These are phyloP conservation scores for Fagopyrum tataricum DNA, from an alignment of 148 eudicot genomes.

Conservation along the genomic window DNA sequence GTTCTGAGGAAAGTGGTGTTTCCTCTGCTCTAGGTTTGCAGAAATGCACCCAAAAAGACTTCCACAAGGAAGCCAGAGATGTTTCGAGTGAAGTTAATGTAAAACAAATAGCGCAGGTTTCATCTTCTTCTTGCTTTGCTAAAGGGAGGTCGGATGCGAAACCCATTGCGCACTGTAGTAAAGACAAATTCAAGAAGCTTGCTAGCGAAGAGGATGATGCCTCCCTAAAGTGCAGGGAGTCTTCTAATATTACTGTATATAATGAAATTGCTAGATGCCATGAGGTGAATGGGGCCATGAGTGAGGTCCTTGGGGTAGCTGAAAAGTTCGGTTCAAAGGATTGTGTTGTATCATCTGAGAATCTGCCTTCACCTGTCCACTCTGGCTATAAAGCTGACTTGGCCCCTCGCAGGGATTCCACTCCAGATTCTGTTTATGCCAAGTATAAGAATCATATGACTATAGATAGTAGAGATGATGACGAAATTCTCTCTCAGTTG, in stretches of 20 bases:
- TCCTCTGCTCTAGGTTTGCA: not conserved
- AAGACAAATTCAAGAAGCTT: conserved; percentile 22
- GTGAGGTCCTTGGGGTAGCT: conserved; percentile 30
- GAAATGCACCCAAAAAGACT: conserved; percentile 20
- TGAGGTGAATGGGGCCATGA: conserved; percentile 31
- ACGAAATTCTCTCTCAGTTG: conserved; percentile 60
- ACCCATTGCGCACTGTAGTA: conserved; percentile 21
- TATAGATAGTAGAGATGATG: conserved; percentile 78
- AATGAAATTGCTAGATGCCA: conserved; percentile 25
- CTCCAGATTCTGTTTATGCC: too few species aligned
- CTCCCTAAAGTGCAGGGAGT: conserved; percentile 36
- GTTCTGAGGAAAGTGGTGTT: conserved; percentile 66
- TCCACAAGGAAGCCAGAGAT: conserved; percentile 23
- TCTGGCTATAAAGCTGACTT: too few species aligned
- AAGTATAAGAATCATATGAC: conserved; percentile 60
- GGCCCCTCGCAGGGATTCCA: too few species aligned
- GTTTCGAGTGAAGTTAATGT: not conserved
- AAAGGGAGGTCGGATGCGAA: conserved; percentile 38
- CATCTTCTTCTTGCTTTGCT: not conserved
- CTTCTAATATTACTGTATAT: conserved; percentile 30
- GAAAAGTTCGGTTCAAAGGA: conserved; percentile 24
- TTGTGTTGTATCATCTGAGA: too few species aligned
- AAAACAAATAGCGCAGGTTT: too few species aligned
- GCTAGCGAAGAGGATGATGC: conserved; percentile 27
- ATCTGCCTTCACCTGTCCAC: too few species aligned